Base-by-base conservation (phyloP, 2,329 filamentous ascomycete species). In the Simplicillium sp. region DNA sequence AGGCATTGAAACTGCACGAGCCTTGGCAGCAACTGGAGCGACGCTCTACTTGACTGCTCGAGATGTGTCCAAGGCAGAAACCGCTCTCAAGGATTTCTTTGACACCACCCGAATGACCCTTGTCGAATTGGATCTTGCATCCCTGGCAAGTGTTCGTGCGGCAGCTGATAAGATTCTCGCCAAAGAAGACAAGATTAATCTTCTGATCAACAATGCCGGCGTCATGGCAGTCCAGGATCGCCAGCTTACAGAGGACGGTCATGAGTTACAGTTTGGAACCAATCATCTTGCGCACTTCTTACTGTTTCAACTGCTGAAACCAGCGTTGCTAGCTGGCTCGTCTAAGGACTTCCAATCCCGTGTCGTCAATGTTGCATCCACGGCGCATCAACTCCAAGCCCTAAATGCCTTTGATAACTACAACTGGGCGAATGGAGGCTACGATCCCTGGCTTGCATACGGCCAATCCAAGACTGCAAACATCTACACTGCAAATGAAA, bases 251-350 rank as follows among this genome's bases (percentile, higher is more conserved):
- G 39, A 38, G 12, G 52, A 54, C 13, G 53, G 51, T 11, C 46
- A 49, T 28, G 54, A 57, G 47, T 51, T 52, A 0, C 71, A 77
- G 42, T 68, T 77, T 44, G 72, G 64, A 29, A 67, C 62, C 7
- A 76, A 77, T 50, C 66, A 77, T 48, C 54, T 79, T 2, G 62
- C 57, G 8, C 69, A 75, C 46, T 77, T 77, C 55, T 61, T 76
- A 0, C 60, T 77, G 13, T 67, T 72, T 48, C 57, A 70, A 11
- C 59, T 74, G 0, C 56, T 78, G 20, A 67, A 67, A 18, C 52
- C 60, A 0, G 50, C 60, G 0, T 51, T 77, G 7, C 51, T 74
- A 0, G 47, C 57, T 0, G 59, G 60, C 4, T 48, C 60, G 1
- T 65, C 60, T 0, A 52, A 63, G 0, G 45, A 50, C 0, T 70